Evolutionary conservation across 768 basidiomycete genomes (phyloP).

Genomic region (Boletus vermiculosoides): DNA sequence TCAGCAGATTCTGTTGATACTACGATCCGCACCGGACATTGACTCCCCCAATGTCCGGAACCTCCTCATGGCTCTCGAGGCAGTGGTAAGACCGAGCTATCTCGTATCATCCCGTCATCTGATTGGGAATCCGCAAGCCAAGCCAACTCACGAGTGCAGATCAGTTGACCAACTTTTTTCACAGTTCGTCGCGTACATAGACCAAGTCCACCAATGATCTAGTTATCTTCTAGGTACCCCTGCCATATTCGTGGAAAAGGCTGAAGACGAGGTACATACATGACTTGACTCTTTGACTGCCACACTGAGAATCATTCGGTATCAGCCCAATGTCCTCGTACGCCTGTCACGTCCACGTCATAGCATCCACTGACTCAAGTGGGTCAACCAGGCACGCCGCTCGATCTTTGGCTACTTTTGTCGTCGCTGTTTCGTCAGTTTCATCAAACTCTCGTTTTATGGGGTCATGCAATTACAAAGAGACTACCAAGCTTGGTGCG

Average conservation of each 20-base stretch:
- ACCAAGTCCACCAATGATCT: not conserved
- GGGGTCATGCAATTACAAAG: conserved; percentile 64
- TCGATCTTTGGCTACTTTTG: conserved; percentile 82
- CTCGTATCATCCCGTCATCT: conserved; percentile 20
- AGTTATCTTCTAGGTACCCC: conserved; percentile 44
- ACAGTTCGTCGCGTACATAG: conserved; percentile 22
- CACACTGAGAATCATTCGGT: conserved; percentile 10
- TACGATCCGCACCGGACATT: conserved; percentile 45
- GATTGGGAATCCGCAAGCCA: conserved; percentile 37
- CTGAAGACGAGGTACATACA: conserved; percentile 49
- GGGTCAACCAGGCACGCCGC: conserved; percentile 53
- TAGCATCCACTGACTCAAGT: not conserved
- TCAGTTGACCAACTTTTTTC: conserved; percentile 63
- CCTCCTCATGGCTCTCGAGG: conserved; percentile 47
- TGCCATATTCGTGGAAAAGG: conserved; percentile 57
- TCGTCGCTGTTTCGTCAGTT: conserved; percentile 73
- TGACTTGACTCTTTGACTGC: conserved; percentile 1
- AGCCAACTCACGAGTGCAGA: conserved; percentile 52
- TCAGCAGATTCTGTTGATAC: conserved; percentile 44
- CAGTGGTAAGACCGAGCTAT: conserved; percentile 31
- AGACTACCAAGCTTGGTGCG: conserved; percentile 67
- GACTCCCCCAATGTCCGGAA: conserved; percentile 42
- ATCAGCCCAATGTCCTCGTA: conserved; percentile 29
- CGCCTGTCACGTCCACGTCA: conserved; percentile 13
- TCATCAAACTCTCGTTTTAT: conserved; percentile 71